Evolutionary conservation across 1,139 yeast genomes (phyloP), one percentile per base, ranked within the genome.

Genomic region (Kurtzmaniella quercitrusa): DNA sequence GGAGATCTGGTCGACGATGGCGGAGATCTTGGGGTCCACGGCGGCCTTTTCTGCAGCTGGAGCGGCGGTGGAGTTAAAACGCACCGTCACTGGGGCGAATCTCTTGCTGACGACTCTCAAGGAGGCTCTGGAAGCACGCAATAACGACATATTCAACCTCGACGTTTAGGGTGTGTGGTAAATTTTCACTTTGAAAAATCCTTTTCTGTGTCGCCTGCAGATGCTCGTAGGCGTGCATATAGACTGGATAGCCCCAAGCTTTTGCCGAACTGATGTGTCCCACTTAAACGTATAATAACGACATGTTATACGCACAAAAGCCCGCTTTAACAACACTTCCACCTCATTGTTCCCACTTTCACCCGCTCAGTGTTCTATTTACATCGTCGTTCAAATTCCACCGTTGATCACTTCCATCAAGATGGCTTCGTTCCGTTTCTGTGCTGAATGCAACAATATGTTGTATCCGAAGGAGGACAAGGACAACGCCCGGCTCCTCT

Each of bases 381-480:
- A 21, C 7, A 5, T 21, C 23, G 23, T 21, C n/a, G n/a, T 21
- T 21, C 4, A 21, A 21, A 21, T 21, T 21, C 8, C 23, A 21
- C 23, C 23, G 23, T 21, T 21, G 23, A 21, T 8, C 23, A 21
- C 3, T 9, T 34, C 17, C 44, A 24, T 15, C 5, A 37, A 14
- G 46, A 88, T 86, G 96, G 88, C 94, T 46, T 87, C 96, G 39
- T 90, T 90, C 66, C 79, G 95, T 62, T 90, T 90, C 70, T 90
- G 97, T 64, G 85, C 93, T 53, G 95, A 88, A 60, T 90, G 94
- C 78, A 94, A 94, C 75, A 94, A 94, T 62, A 91, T 93, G 98
- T 79, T 93, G 68, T 94, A 93, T 63, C 98, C 99, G n/a, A 82
- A 88, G 55, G 98, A 94, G 69, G 98, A 94, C 63, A 87, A 86